Evolutionary conservation across 495 filamentous ascomycete species (phyloP).

Genomic region (Oidiodendron maius): DNA sequence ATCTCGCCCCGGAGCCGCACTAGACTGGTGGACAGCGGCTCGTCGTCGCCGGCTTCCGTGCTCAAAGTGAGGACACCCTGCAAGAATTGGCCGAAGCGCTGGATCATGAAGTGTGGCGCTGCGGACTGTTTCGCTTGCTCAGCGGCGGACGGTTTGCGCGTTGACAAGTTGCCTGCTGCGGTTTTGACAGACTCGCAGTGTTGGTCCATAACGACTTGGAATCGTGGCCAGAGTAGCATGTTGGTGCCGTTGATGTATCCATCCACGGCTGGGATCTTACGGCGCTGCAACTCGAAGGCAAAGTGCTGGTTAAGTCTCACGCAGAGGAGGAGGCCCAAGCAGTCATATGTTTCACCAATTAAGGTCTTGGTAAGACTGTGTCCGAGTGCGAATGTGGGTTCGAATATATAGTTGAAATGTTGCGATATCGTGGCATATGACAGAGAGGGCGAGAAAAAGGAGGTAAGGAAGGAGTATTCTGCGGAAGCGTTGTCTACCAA

Average conservation of each 20-base stretch:
- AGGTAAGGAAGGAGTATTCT: slow-evolving; percentile 88
- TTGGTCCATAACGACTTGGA: slow-evolving; percentile 89
- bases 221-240: slow-evolving; percentile 94
- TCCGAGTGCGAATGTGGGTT: slow-evolving; percentile 76
- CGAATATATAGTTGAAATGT: slow-evolving; percentile 76
- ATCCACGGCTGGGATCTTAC: slow-evolving; percentile 83
- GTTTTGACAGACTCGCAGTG: slow-evolving; percentile 80
- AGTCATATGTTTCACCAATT: slow-evolving; percentile 70
- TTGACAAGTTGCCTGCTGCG: slow-evolving; percentile 44
- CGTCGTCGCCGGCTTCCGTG: slow-evolving; percentile 84
- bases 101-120: slow-evolving; percentile 85
- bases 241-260: slow-evolving; percentile 88
- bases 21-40: slow-evolving; percentile 79
- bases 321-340: slow-evolving; percentile 77
- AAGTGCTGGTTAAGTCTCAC: slow-evolving; percentile 92
- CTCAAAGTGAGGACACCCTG: slow-evolving; percentile 78
- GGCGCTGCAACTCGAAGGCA: slow-evolving; percentile 86
- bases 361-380: slow-evolving; percentile 71
- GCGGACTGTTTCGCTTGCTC: slow-evolving; percentile 63
- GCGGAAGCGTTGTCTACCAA: slow-evolving; percentile 90
- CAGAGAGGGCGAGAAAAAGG: slow-evolving; percentile 70
- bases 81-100: slow-evolving; percentile 85
- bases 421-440: slow-evolving; percentile 50
- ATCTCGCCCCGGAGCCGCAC: slow-evolving; percentile 69
- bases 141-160: slow-evolving; percentile 38